A percentile compares a stretch with the other conserved stretches of the same genome.
Evolutionary conservation across 495 filamentous ascomycete genomes (phyloP).

Genomic region (Thermochaetoides thermophila): DNA sequence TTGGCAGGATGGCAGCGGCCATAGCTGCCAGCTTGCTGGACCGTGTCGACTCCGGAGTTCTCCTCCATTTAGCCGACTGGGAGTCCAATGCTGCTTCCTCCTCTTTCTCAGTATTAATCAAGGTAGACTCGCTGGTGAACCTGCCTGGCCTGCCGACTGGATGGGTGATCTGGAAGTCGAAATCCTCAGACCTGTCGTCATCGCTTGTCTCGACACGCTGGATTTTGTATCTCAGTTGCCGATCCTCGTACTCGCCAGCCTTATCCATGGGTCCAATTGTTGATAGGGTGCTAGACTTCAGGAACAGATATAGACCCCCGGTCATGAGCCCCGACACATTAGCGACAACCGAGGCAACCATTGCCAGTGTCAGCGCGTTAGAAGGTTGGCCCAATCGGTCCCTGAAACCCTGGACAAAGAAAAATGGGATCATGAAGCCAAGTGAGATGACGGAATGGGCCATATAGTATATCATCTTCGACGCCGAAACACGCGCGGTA

Average conservation of each 20-base stretch:
- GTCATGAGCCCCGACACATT: constrained; percentile 34
- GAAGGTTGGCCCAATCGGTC: constrained; percentile 9
- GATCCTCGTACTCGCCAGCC: constrained; percentile 24
- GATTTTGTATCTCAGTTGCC: constrained; percentile 19
- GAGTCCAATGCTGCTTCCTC: too few relatives aligned
- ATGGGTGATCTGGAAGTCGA: constrained; percentile 21
- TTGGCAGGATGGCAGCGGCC: constrained; percentile 13
- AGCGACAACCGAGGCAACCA: constrained; percentile 33
- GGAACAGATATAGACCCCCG: constrained; percentile 32
- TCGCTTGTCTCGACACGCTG: too few relatives aligned
- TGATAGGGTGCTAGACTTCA: constrained; percentile 29
- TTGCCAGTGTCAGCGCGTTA: constrained; percentile 23
- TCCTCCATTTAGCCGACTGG: constrained; percentile 8
- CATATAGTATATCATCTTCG: constrained; percentile 35
- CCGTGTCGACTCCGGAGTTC: constrained; percentile 17
- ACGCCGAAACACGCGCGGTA: constrained; percentile 26
- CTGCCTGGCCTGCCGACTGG: too few relatives aligned
- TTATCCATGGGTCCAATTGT: constrained; percentile 29
- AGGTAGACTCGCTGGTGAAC: constrained; percentile 21
- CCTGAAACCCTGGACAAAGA: constrained; percentile 22
- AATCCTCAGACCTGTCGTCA: constrained; percentile 7
- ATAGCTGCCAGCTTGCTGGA: constrained; percentile 19
- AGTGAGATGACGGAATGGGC: constrained; percentile 24
- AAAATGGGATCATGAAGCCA: constrained; percentile 32
- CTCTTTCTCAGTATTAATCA: constrained; percentile 16